Evolutionary conservation across 2,329 filamentous ascomycete genomes (phyloP), one percentile per base, ranked within the genome.

Genomic region (Epichloe uncinata): DNA sequence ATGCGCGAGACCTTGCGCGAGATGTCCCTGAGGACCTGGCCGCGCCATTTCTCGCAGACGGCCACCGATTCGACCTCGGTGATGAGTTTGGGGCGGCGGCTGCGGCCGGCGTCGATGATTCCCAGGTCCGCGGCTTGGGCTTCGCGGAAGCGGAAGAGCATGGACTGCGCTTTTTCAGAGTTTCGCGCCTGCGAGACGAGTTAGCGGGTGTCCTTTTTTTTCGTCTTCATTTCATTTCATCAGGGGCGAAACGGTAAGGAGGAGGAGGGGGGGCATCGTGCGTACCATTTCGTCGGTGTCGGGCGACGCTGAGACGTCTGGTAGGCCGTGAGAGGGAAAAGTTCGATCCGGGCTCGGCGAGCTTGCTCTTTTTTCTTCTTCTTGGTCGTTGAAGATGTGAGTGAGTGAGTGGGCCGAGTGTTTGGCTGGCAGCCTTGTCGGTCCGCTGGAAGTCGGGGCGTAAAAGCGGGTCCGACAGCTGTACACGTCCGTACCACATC

Each of bases 81-180:
- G 66, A 97, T 96, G 56, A 84, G 79, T 69, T 91, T 94, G 48
- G 93, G 93, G 2, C 93, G 88, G 11, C 90, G 87, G 8, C 88
- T 85, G 54, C 90, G 87, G 52, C 88, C 86, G 30, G 85, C 85
- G 73, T 97, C 91, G 69, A 98, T 87, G 68, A 97, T 96, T 63
- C 91, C 91, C 45, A 96, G 79, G 71, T 96, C 90, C 56, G 89
- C 88, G 57, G 91, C 91, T 79, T 97, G 93, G 60, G 91, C 87
- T 63, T 95, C 93, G 67, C 93, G 88, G 76, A 98, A 98, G 76
- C 93, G 91, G 74, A 96, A 98, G 69, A 98, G 91, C 91, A 98
- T 98, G 45, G 90, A 96, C 75, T 98, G 93, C 62, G 93, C 91
- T 70, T 97, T 98, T 78, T 97, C 91, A 43, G 87, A 91, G 69